phyloP scores from a whole-genome alignment of 2,329 filamentous ascomycete genomes.

The Helminthosporium solani region DNA sequence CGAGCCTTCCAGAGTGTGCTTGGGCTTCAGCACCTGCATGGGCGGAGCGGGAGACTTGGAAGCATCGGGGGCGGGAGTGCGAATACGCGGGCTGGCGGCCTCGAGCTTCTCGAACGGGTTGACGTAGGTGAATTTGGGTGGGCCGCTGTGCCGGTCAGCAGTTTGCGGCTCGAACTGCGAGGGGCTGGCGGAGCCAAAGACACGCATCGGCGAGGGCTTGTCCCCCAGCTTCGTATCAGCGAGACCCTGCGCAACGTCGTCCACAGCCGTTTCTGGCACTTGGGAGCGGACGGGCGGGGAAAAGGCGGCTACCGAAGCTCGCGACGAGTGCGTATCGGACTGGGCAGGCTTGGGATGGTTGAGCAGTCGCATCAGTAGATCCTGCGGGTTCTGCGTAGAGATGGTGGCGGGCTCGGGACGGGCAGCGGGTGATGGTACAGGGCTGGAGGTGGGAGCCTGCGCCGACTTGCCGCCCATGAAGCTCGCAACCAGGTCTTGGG shows the following conservation, averaged over 20 bases:
- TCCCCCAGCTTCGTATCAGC: slow-evolving; percentile 47
- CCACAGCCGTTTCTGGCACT: slow-evolving; percentile 45
- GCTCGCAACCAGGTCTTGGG: slow-evolving; percentile 59
- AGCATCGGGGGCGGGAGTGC: slow-evolving; percentile 31
- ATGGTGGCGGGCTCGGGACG: slow-evolving; percentile 31
- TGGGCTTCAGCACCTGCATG: slow-evolving; percentile 49
- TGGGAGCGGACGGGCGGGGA: slow-evolving; percentile 33
- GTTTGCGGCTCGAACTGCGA: slow-evolving; percentile 37
- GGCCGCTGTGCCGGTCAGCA: slow-evolving; percentile 13
- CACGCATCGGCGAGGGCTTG: slow-evolving; percentile 34
- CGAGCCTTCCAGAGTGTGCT: slow-evolving; percentile 43
- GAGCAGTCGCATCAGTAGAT: slow-evolving; percentile 81
- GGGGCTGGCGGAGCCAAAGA: slow-evolving; percentile 47
- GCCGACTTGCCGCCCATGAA: slow-evolving; percentile 52
- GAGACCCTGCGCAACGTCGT: slow-evolving; percentile 48
- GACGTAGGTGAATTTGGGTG: slow-evolving; percentile 65
- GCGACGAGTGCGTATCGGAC: slow-evolving; percentile 29
- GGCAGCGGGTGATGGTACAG: slow-evolving; percentile 23
- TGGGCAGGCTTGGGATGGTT: slow-evolving; percentile 64
- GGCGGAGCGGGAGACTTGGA: slow-evolving; percentile 30
- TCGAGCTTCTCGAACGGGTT: slow-evolving; percentile 72
- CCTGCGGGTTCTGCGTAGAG: slow-evolving; percentile 67
- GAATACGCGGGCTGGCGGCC: slow-evolving; percentile 63
- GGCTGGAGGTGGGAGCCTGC: slow-evolving; percentile 34
- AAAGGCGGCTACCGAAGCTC: slow-evolving; percentile 28